These are phyloP conservation scores for Capsella rubella DNA, from an alignment of 441 rosid genomes.

Conservation along the genomic window DNA sequence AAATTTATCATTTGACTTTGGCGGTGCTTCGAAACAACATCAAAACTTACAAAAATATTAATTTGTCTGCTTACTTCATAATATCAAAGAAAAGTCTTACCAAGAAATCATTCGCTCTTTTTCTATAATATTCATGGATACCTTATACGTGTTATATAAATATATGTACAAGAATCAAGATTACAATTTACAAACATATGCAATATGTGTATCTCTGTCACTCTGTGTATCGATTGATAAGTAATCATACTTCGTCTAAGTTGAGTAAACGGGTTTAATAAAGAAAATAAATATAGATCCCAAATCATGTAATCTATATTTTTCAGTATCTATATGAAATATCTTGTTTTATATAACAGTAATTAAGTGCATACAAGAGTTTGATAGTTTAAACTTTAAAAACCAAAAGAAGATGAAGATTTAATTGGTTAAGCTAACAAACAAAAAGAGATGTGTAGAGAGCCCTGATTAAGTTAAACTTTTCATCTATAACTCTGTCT, in stretches of 20 bases:
- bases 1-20: conserved; percentile 28
- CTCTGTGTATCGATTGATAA: background rate
- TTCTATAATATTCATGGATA: background rate
- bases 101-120: background rate
- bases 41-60: background rate
- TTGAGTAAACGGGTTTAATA: background rate
- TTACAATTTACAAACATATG: background rate
- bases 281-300: background rate
- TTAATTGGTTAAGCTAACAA: background rate
- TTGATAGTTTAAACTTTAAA: background rate
- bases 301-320: background rate
- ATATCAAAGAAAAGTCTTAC: conserved; percentile 31
- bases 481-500: background rate
- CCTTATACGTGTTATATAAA: background rate
- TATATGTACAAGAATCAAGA: background rate
- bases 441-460: background rate
- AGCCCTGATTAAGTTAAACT: background rate
- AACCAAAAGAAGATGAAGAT: background rate
- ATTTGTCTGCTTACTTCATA: background rate
- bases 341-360: background rate
- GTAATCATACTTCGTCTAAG: background rate
- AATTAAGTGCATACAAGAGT: background rate
- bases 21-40: background rate
- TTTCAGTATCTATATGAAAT: background rate
- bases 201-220: background rate